Conservation (phyloP, 129 eudicot genomes). For the Dittrichia graveolens region DNA sequence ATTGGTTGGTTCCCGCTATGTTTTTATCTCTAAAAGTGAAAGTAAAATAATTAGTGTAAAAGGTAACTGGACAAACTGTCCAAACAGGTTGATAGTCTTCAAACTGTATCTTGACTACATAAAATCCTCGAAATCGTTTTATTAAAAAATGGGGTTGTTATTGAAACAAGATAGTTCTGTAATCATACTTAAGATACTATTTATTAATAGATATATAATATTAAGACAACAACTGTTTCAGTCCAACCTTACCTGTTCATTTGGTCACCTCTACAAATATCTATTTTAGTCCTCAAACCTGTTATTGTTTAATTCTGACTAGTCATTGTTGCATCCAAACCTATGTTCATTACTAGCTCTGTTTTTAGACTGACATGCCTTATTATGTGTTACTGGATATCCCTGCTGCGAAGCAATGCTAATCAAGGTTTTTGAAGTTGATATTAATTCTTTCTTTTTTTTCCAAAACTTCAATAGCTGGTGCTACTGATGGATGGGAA, state of each 20-base stretch:
- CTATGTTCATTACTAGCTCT: no score
- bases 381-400: no score
- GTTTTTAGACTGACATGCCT: no score
- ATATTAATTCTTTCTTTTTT: background rate
- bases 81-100: background rate
- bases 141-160: background rate
- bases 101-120: background rate
- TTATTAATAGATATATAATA: no score
- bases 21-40: background rate
- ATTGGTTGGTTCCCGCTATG: background rate
- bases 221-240: background rate
- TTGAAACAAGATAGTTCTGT: background rate
- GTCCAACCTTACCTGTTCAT: no score
- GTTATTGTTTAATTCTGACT: no score
- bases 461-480: conserved; percentile 41
- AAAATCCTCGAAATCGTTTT: background rate
- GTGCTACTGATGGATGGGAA: conserved; percentile 62
- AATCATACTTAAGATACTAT: background rate
- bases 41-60: background rate
- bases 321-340: no score
- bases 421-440: background rate
- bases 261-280: no score
- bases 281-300: no score
- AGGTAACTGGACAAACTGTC: background rate
- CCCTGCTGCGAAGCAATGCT: background rate